Conservation (phyloP, 495 filamentous ascomycete genomes). For the Pyrenula massariospora region DNA sequence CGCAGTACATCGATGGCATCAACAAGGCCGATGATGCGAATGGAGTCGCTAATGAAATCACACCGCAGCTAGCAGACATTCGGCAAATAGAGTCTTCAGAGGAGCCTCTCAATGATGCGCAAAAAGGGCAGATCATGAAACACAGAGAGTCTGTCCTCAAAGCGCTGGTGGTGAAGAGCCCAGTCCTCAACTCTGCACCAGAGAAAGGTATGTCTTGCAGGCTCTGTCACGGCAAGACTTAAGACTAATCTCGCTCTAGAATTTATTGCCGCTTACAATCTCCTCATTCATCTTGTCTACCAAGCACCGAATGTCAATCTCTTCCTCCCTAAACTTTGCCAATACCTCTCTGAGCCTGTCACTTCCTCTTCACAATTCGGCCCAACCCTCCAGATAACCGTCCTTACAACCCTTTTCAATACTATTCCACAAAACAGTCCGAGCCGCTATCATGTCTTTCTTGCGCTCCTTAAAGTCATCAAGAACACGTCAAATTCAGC, state of each 20-base stretch:
- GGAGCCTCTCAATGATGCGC: slow-evolving; percentile 19
- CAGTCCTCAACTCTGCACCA: slow-evolving; percentile 63
- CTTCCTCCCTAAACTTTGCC: slow-evolving; percentile 77
- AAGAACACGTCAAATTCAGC: slow-evolving; percentile 51
- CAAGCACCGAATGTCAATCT: slow-evolving; percentile 72
- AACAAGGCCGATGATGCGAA: slow-evolving; percentile 44
- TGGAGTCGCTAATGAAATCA: slow-evolving; percentile 54
- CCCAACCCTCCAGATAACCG: slow-evolving; percentile 68
- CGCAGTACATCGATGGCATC: slow-evolving; percentile 64
- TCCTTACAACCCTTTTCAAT: slow-evolving; percentile 95
- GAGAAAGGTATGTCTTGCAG: slow-evolving; percentile 77
- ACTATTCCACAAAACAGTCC: slow-evolving; percentile 64
- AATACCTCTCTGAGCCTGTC: slow-evolving; percentile 69
- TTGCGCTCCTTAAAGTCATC: slow-evolving; percentile 72
- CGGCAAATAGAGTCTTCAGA: slow-evolving; percentile 36
- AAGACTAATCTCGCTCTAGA: too few species aligned
- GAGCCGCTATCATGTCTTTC: slow-evolving; percentile 76
- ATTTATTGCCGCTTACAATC: slow-evolving; percentile 88
- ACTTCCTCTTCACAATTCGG: slow-evolving; percentile 76
- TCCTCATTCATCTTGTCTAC: slow-evolving; percentile 81
- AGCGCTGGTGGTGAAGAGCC: slow-evolving; percentile 68
- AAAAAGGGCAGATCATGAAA: slow-evolving; percentile 18
- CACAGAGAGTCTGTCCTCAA: slow-evolving; percentile 79
- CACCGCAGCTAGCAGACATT: slow-evolving; percentile 54
- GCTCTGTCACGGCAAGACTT: too few species aligned